A percentile compares a stretch with the other conserved stretches of the same genome.
phyloP scores from a whole-genome alignment of 2,329 filamentous ascomycete genomes.

The Stagonosporopsis rhizophila region DNA sequence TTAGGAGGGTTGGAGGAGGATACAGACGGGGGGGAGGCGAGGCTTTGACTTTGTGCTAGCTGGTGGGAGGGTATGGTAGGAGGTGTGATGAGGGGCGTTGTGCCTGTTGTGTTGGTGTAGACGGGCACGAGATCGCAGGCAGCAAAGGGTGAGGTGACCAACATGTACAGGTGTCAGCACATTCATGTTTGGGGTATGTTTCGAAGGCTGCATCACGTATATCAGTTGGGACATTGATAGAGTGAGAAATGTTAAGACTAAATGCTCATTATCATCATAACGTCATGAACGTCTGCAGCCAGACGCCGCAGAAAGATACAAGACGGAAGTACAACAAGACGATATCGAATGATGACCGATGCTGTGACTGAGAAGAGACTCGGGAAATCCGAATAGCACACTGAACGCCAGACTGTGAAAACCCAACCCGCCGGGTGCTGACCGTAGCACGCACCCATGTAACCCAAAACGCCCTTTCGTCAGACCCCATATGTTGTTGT shows the following conservation, averaged over 20 bases:
- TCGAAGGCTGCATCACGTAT: background rate
- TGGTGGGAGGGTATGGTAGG: background rate
- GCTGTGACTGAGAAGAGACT: constrained; percentile 23
- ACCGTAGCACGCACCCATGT: constrained; percentile 22
- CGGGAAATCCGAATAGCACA: constrained; percentile 23
- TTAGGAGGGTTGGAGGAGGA: constrained; percentile 39
- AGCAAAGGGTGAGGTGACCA: background rate
- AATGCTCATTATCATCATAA: constrained; percentile 36
- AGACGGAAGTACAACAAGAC: constrained; percentile 29
- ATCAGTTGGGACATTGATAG: background rate
- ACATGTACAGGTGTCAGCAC: background rate
- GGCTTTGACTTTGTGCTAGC: background rate
- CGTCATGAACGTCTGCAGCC: constrained; percentile 34
- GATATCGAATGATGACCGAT: constrained; percentile 14
- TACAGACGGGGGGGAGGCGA: background rate
- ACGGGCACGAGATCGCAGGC: background rate
- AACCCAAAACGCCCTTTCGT: constrained; percentile 36
- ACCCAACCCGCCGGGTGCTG: constrained; percentile 22
- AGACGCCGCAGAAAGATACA: constrained; percentile 28
- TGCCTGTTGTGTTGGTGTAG: background rate
- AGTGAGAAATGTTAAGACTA: constrained; percentile 27
- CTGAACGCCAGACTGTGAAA: constrained; percentile 25
- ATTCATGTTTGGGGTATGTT: too few species aligned
- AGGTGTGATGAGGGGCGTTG: background rate
- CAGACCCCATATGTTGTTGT: constrained; percentile 25